Conservation (phyloP, 805 yeast genomes). For the Zygoascus biomembranicola region DNA sequence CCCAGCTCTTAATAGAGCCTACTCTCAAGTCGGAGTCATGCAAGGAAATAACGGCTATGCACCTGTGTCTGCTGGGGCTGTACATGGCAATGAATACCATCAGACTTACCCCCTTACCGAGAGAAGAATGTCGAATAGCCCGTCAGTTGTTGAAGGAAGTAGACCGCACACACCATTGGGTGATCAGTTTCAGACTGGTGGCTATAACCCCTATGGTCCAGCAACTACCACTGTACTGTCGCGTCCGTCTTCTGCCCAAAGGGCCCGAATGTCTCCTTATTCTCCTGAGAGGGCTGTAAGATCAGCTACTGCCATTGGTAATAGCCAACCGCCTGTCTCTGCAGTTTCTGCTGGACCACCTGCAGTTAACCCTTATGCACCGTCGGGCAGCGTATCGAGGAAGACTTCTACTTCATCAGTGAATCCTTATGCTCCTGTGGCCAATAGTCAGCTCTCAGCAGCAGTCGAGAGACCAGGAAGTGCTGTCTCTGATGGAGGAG, state of each 20-base stretch:
- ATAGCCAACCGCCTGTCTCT: not conserved
- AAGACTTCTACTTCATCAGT: conserved; percentile 1
- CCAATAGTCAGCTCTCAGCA: not conserved
- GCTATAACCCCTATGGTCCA: conserved; percentile 4
- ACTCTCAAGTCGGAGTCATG: not conserved
- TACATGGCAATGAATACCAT: not conserved
- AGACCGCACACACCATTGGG: not conserved
- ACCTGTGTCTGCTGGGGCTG: not conserved
- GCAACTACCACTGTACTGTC: not conserved
- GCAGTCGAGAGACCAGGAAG: not conserved
- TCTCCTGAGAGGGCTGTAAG: not conserved
- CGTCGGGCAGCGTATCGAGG: conserved; percentile 1
- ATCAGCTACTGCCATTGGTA: not conserved
- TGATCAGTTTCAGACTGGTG: not conserved
- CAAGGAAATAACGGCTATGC: not conserved
- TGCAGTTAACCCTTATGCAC: conserved; percentile 9
- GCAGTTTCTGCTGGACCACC: not conserved
- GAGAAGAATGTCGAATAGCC: not conserved
- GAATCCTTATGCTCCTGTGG: conserved; percentile 10
- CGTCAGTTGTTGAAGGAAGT: not conserved
- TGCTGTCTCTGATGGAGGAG: not conserved
- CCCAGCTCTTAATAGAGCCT: not conserved
- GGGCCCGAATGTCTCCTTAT: conserved; percentile 1
- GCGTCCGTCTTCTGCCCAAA: not conserved
- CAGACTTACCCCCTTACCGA: not conserved